phyloP scores from a whole-genome alignment of 768 basidiomycete genomes.

The Hortiboletus campestris region DNA sequence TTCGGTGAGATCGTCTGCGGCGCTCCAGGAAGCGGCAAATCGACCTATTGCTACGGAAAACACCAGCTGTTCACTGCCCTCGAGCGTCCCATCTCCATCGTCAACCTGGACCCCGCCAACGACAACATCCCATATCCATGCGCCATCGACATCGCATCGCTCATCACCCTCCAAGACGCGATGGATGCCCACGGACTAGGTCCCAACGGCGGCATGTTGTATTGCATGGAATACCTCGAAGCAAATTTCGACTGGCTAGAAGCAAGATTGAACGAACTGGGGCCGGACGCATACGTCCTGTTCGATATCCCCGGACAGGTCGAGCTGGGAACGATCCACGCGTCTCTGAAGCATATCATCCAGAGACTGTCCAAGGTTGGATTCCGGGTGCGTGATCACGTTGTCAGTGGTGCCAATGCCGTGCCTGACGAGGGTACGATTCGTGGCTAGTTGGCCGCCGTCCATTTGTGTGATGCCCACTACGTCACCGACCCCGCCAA shows the following conservation, averaged over 20 bases:
- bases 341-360: conserved; percentile 80
- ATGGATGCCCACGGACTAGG: conserved; percentile 85
- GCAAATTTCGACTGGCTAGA: conserved; percentile 91
- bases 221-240: conserved; percentile 96
- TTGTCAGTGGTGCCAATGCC: background rate
- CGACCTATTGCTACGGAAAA: conserved; percentile 86
- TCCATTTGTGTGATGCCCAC: conserved; percentile 95
- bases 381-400: conserved; percentile 72
- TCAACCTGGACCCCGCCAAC: conserved; percentile 97
- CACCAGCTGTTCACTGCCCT: conserved; percentile 87
- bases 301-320: conserved; percentile 98
- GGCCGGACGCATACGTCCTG: conserved; percentile 77
- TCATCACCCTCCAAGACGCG: conserved; percentile 84
- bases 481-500: conserved; percentile 96
- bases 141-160: conserved; percentile 75
- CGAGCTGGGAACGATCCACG: conserved; percentile 94
- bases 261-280: conserved; percentile 60
- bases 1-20: conserved; percentile 88
- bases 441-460: conserved; percentile 72
- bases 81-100: conserved; percentile 78
- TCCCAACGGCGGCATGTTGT: conserved; percentile 95
- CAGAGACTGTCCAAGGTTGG: conserved; percentile 65
- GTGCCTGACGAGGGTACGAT: background rate
- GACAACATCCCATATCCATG: conserved; percentile 89
- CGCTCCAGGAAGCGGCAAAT: conserved; percentile 84